Percentiles rank a stretch among this genome's conserved stretches.
phyloP scores from a whole-genome alignment of 2,329 filamentous ascomycete genomes.

The Stemphylium beticola region DNA sequence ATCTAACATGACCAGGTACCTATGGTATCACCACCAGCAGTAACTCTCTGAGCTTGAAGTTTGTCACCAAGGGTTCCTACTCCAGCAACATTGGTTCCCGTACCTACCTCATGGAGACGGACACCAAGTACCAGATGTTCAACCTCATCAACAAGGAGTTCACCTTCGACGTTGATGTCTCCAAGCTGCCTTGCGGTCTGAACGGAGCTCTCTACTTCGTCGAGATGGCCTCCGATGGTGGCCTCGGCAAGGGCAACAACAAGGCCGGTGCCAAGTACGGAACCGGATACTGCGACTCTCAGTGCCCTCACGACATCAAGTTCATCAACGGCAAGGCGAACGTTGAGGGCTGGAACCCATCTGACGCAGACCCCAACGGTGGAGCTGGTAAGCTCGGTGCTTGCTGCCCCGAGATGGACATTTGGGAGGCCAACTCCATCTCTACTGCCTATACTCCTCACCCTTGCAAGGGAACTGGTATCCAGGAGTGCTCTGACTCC shows the following conservation, averaged over 20 bases:
- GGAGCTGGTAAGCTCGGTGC: slow-evolving; percentile 62
- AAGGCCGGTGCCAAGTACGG: slow-evolving; percentile 63
- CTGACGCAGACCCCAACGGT: slow-evolving; percentile 60
- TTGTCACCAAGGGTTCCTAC: slow-evolving; percentile 61
- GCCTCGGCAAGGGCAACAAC: slow-evolving; percentile 59
- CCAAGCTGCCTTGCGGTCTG: slow-evolving; percentile 70
- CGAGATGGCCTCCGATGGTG: slow-evolving; percentile 65
- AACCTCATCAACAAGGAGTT: slow-evolving; percentile 51
- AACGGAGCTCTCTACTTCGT: slow-evolving; percentile 65
- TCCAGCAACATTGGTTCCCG: slow-evolving; percentile 51
- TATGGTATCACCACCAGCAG: slow-evolving; percentile 61
- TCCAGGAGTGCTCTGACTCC: slow-evolving; percentile 60
- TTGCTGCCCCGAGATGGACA: slow-evolving; percentile 73
- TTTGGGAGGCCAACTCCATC: slow-evolving; percentile 73
- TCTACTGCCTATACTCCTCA: slow-evolving; percentile 71
- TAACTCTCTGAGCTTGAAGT: slow-evolving; percentile 61
- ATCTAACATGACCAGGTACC: slow-evolving; percentile 30
- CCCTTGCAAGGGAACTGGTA: slow-evolving; percentile 61
- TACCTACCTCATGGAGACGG: slow-evolving; percentile 51
- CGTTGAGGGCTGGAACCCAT: slow-evolving; percentile 60
- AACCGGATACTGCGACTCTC: slow-evolving; percentile 56
- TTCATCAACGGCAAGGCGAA: slow-evolving; percentile 62
- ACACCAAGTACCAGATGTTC: slow-evolving; percentile 52
- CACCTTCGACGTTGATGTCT: slow-evolving; percentile 57
- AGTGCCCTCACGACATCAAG: slow-evolving; percentile 59